These are phyloP conservation scores for Clarireedia monteithiana DNA, from an alignment of 2,329 filamentous ascomycete genomes.

Conservation along the genomic window DNA sequence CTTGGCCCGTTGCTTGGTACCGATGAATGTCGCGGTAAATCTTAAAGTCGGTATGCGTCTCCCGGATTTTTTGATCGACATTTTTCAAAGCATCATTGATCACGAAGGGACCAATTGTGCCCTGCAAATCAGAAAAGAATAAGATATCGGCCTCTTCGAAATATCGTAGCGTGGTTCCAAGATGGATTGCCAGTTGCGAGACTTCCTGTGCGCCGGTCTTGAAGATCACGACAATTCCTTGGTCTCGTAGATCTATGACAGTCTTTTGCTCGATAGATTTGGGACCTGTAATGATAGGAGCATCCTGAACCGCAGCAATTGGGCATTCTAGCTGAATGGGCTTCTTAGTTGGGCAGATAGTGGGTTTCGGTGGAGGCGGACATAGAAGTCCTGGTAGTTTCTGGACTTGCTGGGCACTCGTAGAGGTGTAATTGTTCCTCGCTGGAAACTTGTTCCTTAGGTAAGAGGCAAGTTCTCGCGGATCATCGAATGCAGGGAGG, in stretches of 20 bases:
- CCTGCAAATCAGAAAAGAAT: constrained; percentile 50
- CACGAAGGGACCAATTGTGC: constrained; percentile 37
- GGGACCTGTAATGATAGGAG: neutral
- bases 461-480: neutral
- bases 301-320: neutral
- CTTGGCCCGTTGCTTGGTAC: constrained; percentile 38
- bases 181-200: constrained; percentile 44
- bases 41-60: constrained; percentile 39
- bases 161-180: constrained; percentile 45
- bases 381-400: neutral
- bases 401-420: neutral
- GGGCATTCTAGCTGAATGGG: neutral
- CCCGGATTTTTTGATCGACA: constrained; percentile 36
- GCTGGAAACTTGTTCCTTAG: neutral
- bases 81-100: constrained; percentile 41
- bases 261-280: constrained; percentile 8
- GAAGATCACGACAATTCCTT: constrained; percentile 36
- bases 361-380: neutral
- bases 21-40: constrained; percentile 34
- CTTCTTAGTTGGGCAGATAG: neutral
- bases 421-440: neutral
- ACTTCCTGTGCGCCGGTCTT: constrained; percentile 51
- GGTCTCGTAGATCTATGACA: constrained; percentile 9
- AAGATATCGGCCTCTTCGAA: constrained; percentile 37
- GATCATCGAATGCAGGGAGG: neutral